Conservation (phyloP, 345 rosid species). For the Pelargonium nanum region DNA sequence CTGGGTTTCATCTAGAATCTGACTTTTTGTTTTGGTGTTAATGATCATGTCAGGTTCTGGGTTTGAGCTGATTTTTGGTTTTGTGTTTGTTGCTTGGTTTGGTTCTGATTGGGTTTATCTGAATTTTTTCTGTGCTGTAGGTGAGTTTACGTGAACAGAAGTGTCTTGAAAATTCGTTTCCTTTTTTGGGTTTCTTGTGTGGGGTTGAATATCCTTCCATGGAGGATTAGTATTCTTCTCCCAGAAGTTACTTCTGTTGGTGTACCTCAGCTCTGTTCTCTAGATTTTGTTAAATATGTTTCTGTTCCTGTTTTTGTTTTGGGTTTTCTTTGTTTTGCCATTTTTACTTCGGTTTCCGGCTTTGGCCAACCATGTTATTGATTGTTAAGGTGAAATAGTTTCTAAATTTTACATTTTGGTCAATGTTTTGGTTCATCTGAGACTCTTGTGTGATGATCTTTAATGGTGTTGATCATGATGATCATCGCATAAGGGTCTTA, state of each 20-base stretch:
- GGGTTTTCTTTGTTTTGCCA: neutral
- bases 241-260: slow-evolving; percentile 21
- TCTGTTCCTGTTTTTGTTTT: slow-evolving; percentile 4
- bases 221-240: slow-evolving; percentile 30
- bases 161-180: slow-evolving; percentile 27
- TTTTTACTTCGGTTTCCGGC: neutral
- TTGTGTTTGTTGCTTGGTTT: slow-evolving; percentile 16
- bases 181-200: slow-evolving; percentile 28
- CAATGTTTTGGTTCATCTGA: neutral
- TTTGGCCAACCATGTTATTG: too few relatives aligned
- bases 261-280: too few relatives aligned
- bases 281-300: slow-evolving; percentile 2
- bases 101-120: slow-evolving; percentile 13
- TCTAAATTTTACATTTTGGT: neutral
- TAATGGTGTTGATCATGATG: neutral
- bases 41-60: slow-evolving; percentile 19
- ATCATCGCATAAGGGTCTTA: too few relatives aligned
- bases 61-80: slow-evolving; percentile 15
- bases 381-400: too few relatives aligned
- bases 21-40: slow-evolving; percentile 7
- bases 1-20: slow-evolving; percentile 22
- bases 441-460: too few relatives aligned
- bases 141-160: slow-evolving; percentile 37
- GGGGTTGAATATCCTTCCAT: slow-evolving; percentile 29
- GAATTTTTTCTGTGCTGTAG: slow-evolving; percentile 11